Conservation (phyloP, 2,329 filamentous ascomycete species). For the Pseudogymnoascus sp. region DNA sequence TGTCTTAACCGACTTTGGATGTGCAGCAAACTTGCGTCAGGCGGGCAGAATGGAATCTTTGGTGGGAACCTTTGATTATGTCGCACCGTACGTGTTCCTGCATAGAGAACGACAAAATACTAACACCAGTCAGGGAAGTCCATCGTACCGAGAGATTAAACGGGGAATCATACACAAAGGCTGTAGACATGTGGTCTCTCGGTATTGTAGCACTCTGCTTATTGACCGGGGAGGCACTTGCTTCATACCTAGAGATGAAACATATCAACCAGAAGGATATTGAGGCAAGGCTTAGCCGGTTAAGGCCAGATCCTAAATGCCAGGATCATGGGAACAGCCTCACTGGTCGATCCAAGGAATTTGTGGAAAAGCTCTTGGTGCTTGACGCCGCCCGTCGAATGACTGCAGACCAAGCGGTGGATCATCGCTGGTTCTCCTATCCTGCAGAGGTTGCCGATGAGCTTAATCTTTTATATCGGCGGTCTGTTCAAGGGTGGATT, state of each 20-base stretch:
- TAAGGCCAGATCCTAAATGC: neutral
- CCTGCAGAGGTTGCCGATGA: conserved; percentile 19
- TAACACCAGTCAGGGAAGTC: conserved; percentile 8
- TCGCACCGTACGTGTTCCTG: conserved; percentile 25
- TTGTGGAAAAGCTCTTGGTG: conserved; percentile 32
- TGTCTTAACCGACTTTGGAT: conserved; percentile 29
- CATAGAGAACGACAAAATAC: neutral
- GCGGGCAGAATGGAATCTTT: conserved; percentile 23
- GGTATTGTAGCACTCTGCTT: conserved; percentile 24
- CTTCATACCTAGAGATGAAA: conserved; percentile 16
- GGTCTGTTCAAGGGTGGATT: conserved; percentile 24
- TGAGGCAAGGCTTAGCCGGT: neutral
- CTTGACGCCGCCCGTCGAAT: conserved; percentile 28
- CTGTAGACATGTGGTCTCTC: conserved; percentile 28
- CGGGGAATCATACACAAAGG: conserved; percentile 24
- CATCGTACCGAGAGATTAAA: conserved; percentile 19
- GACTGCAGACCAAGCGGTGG: conserved; percentile 28
- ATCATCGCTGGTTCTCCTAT: conserved; percentile 33
- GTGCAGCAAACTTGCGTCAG: conserved; percentile 19
- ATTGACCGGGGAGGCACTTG: conserved; percentile 21
- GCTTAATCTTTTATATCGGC: conserved; percentile 21
- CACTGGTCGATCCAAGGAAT: conserved; percentile 22
- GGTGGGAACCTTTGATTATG: conserved; percentile 26
- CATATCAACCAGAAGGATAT: conserved; percentile 1
- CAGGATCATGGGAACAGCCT: conserved; percentile 18